Evolutionary conservation across 108 stramenopile genomes (phyloP).

Genomic region (Cyclotella cryptica): DNA sequence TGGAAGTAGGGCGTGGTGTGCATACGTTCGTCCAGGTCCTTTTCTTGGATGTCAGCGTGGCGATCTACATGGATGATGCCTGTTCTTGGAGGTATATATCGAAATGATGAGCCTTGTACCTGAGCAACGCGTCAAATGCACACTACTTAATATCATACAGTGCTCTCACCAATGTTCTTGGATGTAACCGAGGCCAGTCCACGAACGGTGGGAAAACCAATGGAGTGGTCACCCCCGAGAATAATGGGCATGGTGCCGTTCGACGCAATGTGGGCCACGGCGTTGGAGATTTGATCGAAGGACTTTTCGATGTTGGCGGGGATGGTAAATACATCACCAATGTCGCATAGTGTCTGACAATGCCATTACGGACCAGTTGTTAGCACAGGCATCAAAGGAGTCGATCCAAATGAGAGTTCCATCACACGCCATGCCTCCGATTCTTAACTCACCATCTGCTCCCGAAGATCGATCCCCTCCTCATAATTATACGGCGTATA

Average conservation of each 20-base stretch:
- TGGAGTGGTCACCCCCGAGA: conserved; percentile 85
- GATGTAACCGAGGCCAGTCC: conserved; percentile 78
- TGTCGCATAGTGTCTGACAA: conserved; percentile 56
- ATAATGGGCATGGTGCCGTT: conserved; percentile 84
- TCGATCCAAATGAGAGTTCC: too few relatives aligned
- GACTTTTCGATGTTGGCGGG: conserved; percentile 88
- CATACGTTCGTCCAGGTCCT: conserved; percentile 86
- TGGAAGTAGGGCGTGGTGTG: conserved; percentile 91
- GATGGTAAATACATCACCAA: conserved; percentile 82
- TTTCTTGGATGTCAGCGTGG: conserved; percentile 90
- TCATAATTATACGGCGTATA: conserved; percentile 90
- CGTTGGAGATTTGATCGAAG: conserved; percentile 89
- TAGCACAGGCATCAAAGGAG: too few relatives aligned
- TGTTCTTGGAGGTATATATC: too few relatives aligned
- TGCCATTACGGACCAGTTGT: too few relatives aligned
- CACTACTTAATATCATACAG: too few relatives aligned
- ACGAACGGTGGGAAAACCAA: conserved; percentile 85
- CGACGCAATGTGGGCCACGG: conserved; percentile 76
- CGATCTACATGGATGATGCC: conserved; percentile 87
- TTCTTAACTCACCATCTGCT: conserved; percentile 78
- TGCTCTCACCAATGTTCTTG: conserved; percentile 68
- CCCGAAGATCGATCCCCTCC: conserved; percentile 82
- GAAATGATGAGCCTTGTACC: too few relatives aligned
- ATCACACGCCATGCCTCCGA: too few relatives aligned
- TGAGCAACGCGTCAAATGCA: conserved; percentile 14